phyloP scores from a whole-genome alignment of 2,329 filamentous ascomycete species.

The Lasiodiplodia gonubiensis region DNA sequence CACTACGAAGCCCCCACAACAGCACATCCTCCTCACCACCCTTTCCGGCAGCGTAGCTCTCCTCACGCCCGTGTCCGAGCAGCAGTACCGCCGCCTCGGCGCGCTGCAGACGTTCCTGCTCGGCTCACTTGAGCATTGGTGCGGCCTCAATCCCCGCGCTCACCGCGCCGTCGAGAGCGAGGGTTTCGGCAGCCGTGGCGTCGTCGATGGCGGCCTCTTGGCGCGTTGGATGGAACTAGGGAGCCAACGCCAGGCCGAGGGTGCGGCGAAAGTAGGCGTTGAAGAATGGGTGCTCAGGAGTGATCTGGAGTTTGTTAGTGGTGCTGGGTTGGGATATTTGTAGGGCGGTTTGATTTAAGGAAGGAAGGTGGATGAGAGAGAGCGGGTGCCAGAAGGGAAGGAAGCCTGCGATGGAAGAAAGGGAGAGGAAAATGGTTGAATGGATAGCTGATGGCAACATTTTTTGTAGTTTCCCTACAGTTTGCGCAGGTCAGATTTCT shows the following conservation, averaged over 20 bases:
- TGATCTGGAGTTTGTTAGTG: constrained; percentile 71
- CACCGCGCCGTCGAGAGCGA: constrained; percentile 66
- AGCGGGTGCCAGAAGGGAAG: neutral
- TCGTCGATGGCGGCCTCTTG: constrained; percentile 77
- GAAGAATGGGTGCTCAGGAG: constrained; percentile 70
- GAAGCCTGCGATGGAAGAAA: neutral
- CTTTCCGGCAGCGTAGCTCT: constrained; percentile 77
- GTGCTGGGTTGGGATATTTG: constrained; percentile 65
- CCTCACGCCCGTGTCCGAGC: constrained; percentile 78
- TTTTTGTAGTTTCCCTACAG: neutral
- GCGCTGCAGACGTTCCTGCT: constrained; percentile 81
- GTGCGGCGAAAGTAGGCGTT: constrained; percentile 74
- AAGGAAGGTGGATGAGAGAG: neutral
- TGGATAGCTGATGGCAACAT: neutral
- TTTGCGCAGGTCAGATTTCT: neutral
- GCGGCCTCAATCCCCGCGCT: constrained; percentile 81
- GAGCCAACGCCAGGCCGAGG: constrained; percentile 72
- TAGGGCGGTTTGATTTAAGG: neutral
- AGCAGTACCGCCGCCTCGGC: constrained; percentile 80
- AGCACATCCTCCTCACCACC: constrained; percentile 71
- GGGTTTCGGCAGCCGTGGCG: constrained; percentile 61
- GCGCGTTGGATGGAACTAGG: constrained; percentile 77
- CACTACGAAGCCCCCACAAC: constrained; percentile 30
- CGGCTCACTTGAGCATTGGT: constrained; percentile 75
- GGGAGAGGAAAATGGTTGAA: neutral